These are phyloP conservation scores for Cotoneaster glaucophyllus DNA, from an alignment of 306 rosid species.

Conservation along the genomic window DNA sequence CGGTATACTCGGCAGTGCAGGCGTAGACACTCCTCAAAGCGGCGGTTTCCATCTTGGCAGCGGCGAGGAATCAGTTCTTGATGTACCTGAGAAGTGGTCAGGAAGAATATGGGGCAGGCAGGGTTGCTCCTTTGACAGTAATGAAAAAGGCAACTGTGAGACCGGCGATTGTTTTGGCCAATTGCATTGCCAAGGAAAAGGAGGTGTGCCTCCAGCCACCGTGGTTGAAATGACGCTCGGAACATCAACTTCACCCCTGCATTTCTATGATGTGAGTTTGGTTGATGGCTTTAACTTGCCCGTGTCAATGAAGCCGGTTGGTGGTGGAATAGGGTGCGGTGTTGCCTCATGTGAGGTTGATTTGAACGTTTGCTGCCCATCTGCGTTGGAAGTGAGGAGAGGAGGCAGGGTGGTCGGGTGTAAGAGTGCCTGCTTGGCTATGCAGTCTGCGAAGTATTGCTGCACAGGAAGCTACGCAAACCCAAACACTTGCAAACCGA, in stretches of 20 bases:
- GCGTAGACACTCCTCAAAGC: conserved; percentile 60
- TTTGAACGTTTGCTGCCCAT: conserved; percentile 84
- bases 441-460: conserved; percentile 90
- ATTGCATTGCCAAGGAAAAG: conserved; percentile 52
- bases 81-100: conserved; percentile 73
- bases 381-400: conserved; percentile 73
- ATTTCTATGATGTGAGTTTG: conserved; percentile 85
- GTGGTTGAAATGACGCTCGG: conserved; percentile 96
- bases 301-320: conserved; percentile 85
- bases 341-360: conserved; percentile 87
- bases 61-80: conserved; percentile 64
- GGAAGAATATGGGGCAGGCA: conserved; percentile 97
- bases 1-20: conserved; percentile 79
- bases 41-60: conserved; percentile 84
- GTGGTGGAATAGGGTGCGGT: conserved; percentile 91
- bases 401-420: conserved; percentile 80
- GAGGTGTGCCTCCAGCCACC: conserved; percentile 83
- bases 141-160: conserved; percentile 61
- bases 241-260: conserved; percentile 72
- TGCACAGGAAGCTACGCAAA: conserved; percentile 80
- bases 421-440: conserved; percentile 94
- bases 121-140: conserved; percentile 58
- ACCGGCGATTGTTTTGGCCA: conserved; percentile 72
- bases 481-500: conserved; percentile 81
- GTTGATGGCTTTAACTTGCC: conserved; percentile 95